Base-by-base conservation (phyloP, 805 yeast genomes). In the Metschnikowia koreensis region DNA sequence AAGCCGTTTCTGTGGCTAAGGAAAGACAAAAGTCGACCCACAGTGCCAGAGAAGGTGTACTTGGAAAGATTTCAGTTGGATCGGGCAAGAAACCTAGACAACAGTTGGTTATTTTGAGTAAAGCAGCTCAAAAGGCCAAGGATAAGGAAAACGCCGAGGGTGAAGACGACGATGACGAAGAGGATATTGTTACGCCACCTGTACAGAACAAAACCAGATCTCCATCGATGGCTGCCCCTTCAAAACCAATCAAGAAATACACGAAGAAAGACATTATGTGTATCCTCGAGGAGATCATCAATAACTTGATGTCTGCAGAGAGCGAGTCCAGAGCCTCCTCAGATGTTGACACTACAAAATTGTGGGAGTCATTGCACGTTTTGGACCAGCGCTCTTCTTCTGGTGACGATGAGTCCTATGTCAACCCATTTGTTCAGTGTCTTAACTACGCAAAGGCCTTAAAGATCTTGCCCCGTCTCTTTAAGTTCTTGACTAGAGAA, bases 1-100 rank as follows among this genome's bases (percentile, higher is more conserved):
- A 88, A 63, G 98, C 98, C 13, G 97, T 93, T 15, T 88, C 93
- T 49, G 93, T 89, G 38, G 99, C 97, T 26, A 89, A 89, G 66
- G 97, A 90, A 63, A 82, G 90, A 73, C 87, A 89, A 48, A 84
- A 84, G 70, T 73, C 79, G 38, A 78, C 80, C 41, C 84, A 80
- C 56, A 82, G 82, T 60, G 82, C 83, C 31, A 81, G 81, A 62
- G 96, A 86, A 63, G 97, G 97, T 61, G 94, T 96, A 1, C 76
- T 93, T 53, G 97, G 98, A 60, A 89, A 86, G 70, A 87, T 91
- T 52, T 81, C 92, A 11, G 77, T 84, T 60, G 86, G 89, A 40
- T 80, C 84, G 28, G 89, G 90, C 60, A 90, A 88, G 66, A 86
- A 87, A 58, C 97, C 97, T 55, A 84, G 97, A 74, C 90, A 86